Percentiles rank a stretch among this genome's conserved stretches.
These are phyloP conservation scores for Cichorium intybus DNA, from an alignment of 140 eudicot species.

Conservation along the genomic window DNA sequence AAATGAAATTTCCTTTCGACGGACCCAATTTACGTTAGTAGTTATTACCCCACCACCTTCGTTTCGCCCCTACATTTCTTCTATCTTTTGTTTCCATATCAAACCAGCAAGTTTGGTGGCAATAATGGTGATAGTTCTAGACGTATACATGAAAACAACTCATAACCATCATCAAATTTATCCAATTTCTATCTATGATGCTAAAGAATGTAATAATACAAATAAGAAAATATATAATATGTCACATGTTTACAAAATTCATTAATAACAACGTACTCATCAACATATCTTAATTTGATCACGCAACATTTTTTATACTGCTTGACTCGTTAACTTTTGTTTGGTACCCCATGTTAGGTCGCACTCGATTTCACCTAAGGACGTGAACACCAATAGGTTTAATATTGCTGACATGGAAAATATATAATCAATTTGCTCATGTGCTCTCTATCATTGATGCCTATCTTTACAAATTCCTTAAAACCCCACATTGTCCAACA, in stretches of 20 bases:
- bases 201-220: neutral
- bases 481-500: neutral
- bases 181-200: neutral
- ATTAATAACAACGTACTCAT: neutral
- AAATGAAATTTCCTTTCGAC: neutral
- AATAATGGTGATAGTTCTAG: neutral
- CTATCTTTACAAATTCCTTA: neutral
- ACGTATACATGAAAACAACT: neutral
- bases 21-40: neutral
- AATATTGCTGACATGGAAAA: neutral
- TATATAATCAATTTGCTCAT: neutral
- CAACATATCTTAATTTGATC: neutral
- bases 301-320: neutral
- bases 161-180: neutral
- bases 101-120: neutral
- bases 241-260: neutral
- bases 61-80: neutral
- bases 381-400: neutral
- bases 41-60: constrained; percentile 20
- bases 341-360: neutral
- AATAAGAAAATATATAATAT: too few species aligned
- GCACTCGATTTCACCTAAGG: neutral
- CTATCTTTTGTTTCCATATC: neutral
- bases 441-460: neutral
- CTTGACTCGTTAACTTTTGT: neutral